These are phyloP conservation scores for Eruca vesicaria DNA, from an alignment of 441 rosid species.

Conservation along the genomic window DNA sequence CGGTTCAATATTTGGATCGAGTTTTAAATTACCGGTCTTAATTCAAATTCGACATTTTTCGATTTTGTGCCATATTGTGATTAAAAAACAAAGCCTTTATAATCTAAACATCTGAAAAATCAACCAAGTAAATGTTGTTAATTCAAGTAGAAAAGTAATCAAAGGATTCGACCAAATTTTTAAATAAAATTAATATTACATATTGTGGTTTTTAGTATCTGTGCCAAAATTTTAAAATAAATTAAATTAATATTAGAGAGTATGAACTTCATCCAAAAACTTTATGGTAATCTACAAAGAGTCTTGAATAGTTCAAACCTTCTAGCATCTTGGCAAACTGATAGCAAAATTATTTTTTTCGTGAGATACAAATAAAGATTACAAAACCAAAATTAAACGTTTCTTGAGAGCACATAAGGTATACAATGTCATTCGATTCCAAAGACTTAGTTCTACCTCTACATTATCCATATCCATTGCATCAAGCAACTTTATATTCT, in stretches of 20 bases:
- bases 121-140: not conserved
- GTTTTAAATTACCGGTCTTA: no score
- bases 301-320: not conserved
- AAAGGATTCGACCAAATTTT: not conserved
- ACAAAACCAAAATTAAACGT: not conserved
- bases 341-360: not conserved
- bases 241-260: no score
- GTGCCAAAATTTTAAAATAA: no score
- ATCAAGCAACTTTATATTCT: slow-evolving; percentile 32
- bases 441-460: not conserved
- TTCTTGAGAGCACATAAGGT: slow-evolving; percentile 18
- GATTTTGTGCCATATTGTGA: not conserved
- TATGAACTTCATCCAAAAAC: not conserved
- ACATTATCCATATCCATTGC: slow-evolving; percentile 15
- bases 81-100: not conserved
- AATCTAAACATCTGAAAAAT: not conserved
- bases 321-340: not conserved
- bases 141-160: not conserved
- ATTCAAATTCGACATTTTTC: not conserved
- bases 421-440: slow-evolving; percentile 11
- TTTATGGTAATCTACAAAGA: not conserved
- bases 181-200: no score
- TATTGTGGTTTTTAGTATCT: no score
- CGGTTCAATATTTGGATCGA: no score
- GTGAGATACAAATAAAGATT: not conserved